Conservation (phyloP, 139 green algal species). For the Mesostigma viride region DNA sequence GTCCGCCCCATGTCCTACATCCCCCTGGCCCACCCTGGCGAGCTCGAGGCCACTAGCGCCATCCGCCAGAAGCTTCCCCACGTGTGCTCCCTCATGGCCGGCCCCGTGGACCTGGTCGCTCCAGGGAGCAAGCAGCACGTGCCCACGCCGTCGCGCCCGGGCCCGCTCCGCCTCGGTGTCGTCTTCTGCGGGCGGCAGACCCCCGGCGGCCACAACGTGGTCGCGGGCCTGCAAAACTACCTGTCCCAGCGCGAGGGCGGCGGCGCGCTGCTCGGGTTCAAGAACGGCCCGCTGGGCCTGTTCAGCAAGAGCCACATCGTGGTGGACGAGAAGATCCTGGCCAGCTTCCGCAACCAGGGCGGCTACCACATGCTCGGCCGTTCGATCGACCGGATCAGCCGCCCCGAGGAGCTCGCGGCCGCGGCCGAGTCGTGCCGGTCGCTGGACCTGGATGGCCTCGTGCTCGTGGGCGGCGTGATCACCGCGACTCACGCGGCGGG, state of each 20-base stretch:
- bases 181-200: not conserved
- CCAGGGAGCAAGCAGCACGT: too few relatives aligned
- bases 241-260: not conserved
- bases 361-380: conserved; percentile 8
- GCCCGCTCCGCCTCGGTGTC: not conserved
- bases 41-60: too few relatives aligned
- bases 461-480: not conserved
- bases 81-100: too few relatives aligned
- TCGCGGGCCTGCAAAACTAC: not conserved
- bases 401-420: not conserved
- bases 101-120: too few relatives aligned
- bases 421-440: not conserved
- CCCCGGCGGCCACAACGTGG: not conserved
- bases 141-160: too few relatives aligned
- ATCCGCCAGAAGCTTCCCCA: too few relatives aligned
- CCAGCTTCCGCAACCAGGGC: not conserved
- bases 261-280: not conserved
- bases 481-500: not conserved
- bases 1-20: too few relatives aligned
- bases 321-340: not conserved
- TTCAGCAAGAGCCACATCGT: not conserved
- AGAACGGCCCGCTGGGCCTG: not conserved
- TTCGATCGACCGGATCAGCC: not conserved
- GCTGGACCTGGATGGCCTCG: not conserved
- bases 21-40: too few relatives aligned